Percentiles rank a stretch among this genome's conserved stretches.
These are phyloP conservation scores for Gymnopilus junonius DNA, from an alignment of 768 basidiomycete genomes.

Conservation along the genomic window DNA sequence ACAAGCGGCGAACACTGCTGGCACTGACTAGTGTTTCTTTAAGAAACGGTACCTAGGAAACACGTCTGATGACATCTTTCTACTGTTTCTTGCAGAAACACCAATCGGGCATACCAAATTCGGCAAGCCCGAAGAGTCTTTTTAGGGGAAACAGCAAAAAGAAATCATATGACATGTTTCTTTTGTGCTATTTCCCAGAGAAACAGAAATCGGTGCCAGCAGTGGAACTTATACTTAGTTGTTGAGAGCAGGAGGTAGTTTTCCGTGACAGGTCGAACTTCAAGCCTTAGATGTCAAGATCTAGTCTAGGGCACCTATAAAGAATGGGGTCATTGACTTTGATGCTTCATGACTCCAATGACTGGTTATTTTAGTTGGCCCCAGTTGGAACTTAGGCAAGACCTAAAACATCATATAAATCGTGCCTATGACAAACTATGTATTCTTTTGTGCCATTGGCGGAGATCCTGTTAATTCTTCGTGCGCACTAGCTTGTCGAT, in stretches of 20 bases:
- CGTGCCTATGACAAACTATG: not conserved
- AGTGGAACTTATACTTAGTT: not conserved
- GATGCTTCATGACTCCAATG: not conserved
- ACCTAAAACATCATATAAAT: not conserved
- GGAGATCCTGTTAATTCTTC: not conserved
- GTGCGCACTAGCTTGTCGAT: not conserved
- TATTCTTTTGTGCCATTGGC: not conserved
- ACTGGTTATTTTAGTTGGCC: not conserved
- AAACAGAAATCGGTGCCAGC: too few species aligned
- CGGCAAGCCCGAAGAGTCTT: too few species aligned
- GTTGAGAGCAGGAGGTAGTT: not conserved
- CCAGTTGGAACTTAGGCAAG: not conserved
- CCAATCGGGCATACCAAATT: too few species aligned
- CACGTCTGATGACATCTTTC: too few species aligned
- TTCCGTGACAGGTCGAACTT: not conserved
- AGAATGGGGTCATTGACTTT: not conserved
- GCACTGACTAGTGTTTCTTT: too few species aligned
- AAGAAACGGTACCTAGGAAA: too few species aligned
- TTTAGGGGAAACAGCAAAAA: too few species aligned
- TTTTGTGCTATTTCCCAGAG: too few species aligned
- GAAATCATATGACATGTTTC: too few species aligned
- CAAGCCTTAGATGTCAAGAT: not conserved
- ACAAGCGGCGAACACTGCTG: constrained; percentile 4
- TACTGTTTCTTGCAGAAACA: too few species aligned
- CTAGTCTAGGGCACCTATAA: not conserved